Evolutionary conservation across 2,329 filamentous ascomycete species (phyloP), one percentile per base, ranked within the genome.

Genomic region (Ceratocystis harringtonii): DNA sequence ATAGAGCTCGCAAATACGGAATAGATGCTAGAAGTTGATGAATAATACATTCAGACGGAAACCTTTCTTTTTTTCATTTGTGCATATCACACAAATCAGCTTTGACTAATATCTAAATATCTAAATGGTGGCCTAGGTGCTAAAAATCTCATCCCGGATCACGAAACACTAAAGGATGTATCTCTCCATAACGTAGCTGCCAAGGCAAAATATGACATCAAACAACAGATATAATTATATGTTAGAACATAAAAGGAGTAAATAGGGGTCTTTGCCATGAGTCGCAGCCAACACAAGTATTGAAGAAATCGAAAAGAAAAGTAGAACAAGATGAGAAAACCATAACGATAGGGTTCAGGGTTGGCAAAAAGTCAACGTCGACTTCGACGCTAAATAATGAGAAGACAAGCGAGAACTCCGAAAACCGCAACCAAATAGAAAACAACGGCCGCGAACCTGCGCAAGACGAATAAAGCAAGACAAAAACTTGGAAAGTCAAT

Each of bases 81-180:
- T 17, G 55, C 55, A 36, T 58, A 58, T 36, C 28, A 36, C 55
- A n/a, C 55, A 58, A 58, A 28, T 52, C 32, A 30, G 28, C 30
- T 36, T 58, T 58, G 15, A 36, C 30, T 58, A 58, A 28, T 58
- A 58, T 58, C 55, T 58, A 58, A 58, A 58, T 58, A 58, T 58
- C 55, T 58, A 58, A 58, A 58, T 32, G 55, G 55, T 19, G 17
- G 28, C 28, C 17, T 19, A 58, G 6, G 55, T 57, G 28, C 15
- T 32, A n/a, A 19, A 19, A 58, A n/a, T 36, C 55, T 58, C 25
- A 28, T 25, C 7, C 43, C 36, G 12, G 12, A 12, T 41, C 36
- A 41, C 36, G 12, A 41, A 41, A 41, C 12, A 15, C 36, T 1
- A 36, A 41, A 41, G 36, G 3, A 41, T 15, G 4, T 2, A 5